Conservation (phyloP, 2,329 filamentous ascomycete genomes). For the Geoglossum cookeanum region DNA sequence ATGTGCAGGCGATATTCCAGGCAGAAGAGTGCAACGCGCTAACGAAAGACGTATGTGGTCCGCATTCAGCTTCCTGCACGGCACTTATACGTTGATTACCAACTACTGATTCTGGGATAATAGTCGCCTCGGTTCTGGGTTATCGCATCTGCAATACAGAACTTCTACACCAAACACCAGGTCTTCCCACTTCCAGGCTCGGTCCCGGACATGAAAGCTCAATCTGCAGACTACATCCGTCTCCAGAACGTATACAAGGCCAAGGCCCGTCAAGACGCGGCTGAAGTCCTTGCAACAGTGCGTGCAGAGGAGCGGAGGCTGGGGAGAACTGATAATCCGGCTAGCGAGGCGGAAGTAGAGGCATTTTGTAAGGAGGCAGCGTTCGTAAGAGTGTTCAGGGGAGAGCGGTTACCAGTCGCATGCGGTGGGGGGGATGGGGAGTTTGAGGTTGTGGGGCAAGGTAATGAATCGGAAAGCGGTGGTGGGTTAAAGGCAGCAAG, state of each 20-base stretch:
- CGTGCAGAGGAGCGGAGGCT: slow-evolving; percentile 33
- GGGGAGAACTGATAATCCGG: slow-evolving; percentile 25
- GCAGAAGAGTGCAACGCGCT: slow-evolving; percentile 38
- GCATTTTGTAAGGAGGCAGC: slow-evolving; percentile 89
- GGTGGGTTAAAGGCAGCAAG: background rate
- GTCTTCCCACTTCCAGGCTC: slow-evolving; percentile 69
- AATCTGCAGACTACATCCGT: slow-evolving; percentile 73
- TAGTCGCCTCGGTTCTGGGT: slow-evolving; percentile 62
- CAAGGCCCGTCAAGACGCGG: slow-evolving; percentile 62
- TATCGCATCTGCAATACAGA: slow-evolving; percentile 59
- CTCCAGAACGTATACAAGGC: slow-evolving; percentile 85
- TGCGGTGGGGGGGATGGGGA: background rate
- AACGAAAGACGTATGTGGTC: slow-evolving; percentile 15
- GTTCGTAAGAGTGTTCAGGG: slow-evolving; percentile 74
- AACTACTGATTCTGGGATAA: background rate
- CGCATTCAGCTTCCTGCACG: background rate
- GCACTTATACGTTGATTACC: slow-evolving; percentile 6
- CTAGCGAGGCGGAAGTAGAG: slow-evolving; percentile 61
- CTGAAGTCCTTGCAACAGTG: slow-evolving; percentile 51
- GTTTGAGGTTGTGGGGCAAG: background rate
- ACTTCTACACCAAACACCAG: slow-evolving; percentile 55
- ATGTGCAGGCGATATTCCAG: slow-evolving; percentile 60
- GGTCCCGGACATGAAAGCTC: slow-evolving; percentile 93
- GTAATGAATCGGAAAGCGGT: background rate
- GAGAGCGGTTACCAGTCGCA: slow-evolving; percentile 32